phyloP scores from a whole-genome alignment of 108 stramenopile species.

The Nitzschia inconspicua region DNA sequence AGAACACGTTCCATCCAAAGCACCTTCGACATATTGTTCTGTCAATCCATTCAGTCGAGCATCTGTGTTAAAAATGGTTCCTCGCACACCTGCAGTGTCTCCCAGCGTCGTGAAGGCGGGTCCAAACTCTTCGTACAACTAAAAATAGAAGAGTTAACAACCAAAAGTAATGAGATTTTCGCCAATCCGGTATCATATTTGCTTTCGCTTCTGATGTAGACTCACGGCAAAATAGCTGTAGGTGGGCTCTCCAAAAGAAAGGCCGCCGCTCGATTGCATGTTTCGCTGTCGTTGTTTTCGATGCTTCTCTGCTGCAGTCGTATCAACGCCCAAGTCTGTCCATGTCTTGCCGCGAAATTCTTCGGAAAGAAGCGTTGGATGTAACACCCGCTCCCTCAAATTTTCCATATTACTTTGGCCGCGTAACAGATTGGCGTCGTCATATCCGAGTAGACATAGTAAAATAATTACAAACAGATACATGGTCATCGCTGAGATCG shows the following conservation, averaged over 20 bases:
- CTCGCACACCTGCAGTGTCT: constrained; percentile 2
- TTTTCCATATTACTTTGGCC: too few relatives aligned
- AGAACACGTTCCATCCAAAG: constrained; percentile 3
- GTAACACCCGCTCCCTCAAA: background rate
- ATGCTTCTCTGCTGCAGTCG: too few relatives aligned
- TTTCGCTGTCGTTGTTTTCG: too few relatives aligned
- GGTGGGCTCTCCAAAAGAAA: too few relatives aligned
- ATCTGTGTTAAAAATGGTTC: background rate
- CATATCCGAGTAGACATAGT: too few relatives aligned
- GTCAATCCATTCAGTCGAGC: background rate
- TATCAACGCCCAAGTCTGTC: constrained; percentile 4
- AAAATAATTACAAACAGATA: too few relatives aligned
- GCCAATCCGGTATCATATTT: background rate
- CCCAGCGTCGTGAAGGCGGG: background rate
- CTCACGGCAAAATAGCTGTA: constrained; percentile 9
- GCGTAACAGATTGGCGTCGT: too few relatives aligned
- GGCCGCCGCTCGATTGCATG: too few relatives aligned
- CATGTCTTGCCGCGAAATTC: constrained; percentile 5
- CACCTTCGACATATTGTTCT: constrained; percentile 8
- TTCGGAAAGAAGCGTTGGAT: background rate
- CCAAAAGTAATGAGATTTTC: too few relatives aligned
- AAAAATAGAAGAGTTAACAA: background rate
- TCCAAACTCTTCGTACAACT: constrained; percentile 11
- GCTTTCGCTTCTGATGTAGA: background rate
- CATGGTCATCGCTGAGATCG: too few relatives aligned